Evolutionary conservation across 2,329 filamentous ascomycete genomes (phyloP).

Genomic region (Drechmeria coniospora): DNA sequence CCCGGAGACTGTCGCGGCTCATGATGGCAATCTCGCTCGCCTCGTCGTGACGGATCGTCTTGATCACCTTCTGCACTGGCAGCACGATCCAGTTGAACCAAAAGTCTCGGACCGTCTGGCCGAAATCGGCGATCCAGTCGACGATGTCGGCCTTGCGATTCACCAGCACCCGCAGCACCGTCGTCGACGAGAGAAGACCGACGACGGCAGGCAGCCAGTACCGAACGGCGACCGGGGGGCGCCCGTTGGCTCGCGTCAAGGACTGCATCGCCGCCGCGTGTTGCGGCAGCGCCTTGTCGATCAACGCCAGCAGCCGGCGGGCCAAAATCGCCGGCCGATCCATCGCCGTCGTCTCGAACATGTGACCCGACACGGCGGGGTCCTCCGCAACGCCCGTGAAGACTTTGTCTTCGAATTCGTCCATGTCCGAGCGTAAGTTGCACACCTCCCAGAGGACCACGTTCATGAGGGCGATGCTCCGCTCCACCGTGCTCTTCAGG

Average conservation of each 20-base stretch:
- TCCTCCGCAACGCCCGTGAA: constrained; percentile 48
- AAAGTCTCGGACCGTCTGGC: constrained; percentile 69
- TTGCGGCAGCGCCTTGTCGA: constrained; percentile 51
- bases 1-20: constrained; percentile 81
- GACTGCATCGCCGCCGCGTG: constrained; percentile 43
- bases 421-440: constrained; percentile 43
- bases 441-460: constrained; percentile 63
- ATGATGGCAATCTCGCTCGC: constrained; percentile 92
- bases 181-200: constrained; percentile 69
- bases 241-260: constrained; percentile 51
- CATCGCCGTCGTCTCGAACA: constrained; percentile 27
- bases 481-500: constrained; percentile 59
- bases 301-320: constrained; percentile 50
- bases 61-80: constrained; percentile 66
- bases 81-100: constrained; percentile 95
- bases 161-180: constrained; percentile 63
- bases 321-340: constrained; percentile 46
- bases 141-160: constrained; percentile 63
- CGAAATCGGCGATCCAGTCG: constrained; percentile 66
- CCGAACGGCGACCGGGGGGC: constrained; percentile 57
- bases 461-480: constrained; percentile 74
- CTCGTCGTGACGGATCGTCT: constrained; percentile 84
- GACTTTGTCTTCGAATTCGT: constrained; percentile 50
- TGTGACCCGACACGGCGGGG: constrained; percentile 37
- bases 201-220: constrained; percentile 74